phyloP scores from a whole-genome alignment of 352 stramenopile genomes.

The Pythium monospermum region DNA sequence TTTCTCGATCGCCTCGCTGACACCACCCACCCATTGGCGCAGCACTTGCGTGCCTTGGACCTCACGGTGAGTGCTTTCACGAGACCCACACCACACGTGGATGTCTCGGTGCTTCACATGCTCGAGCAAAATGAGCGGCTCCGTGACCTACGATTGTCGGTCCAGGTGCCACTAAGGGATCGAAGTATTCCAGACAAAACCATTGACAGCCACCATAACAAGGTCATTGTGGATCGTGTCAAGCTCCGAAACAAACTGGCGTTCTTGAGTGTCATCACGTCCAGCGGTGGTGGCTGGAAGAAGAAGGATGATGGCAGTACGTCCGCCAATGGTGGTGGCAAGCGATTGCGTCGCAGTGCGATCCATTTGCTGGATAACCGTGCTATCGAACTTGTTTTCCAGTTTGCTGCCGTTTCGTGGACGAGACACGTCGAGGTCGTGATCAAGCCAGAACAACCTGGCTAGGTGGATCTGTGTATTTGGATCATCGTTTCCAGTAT shows the following conservation, averaged over 20 bases:
- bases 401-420: not conserved
- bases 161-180: not conserved
- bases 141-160: not conserved
- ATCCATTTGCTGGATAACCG: not conserved
- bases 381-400: not conserved
- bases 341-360: not conserved
- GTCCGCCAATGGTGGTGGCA: not conserved
- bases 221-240: not conserved
- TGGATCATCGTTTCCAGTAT: no score
- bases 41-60: not conserved
- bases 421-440: not conserved
- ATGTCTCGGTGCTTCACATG: not conserved
- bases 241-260: not conserved
- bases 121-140: not conserved
- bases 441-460: no score
- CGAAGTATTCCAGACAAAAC: not conserved
- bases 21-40: not conserved
- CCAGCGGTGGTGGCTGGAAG: no score
- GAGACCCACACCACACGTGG: not conserved
- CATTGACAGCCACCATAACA: not conserved
- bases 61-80: not conserved
- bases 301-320: not conserved
- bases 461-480: no score
- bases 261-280: not conserved
- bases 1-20: not conserved